Percentiles rank a stretch among this genome's conserved stretches.
Conservation (phyloP, 2,329 filamentous ascomycete species). For the Metarhizium brunneum region DNA sequence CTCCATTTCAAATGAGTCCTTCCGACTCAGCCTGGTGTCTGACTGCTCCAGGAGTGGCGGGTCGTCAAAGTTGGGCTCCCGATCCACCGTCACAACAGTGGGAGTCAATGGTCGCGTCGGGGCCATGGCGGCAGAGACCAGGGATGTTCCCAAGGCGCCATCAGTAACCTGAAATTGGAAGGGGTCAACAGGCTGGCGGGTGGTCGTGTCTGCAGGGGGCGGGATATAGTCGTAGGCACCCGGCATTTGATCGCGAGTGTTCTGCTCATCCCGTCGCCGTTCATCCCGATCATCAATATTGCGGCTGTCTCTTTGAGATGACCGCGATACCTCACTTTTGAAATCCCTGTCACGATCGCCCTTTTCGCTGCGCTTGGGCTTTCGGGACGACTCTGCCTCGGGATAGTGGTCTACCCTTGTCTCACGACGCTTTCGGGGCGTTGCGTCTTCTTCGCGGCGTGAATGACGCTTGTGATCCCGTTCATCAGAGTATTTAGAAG, state of each 20-base stretch:
- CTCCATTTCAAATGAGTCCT: constrained; percentile 39
- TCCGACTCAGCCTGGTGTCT: constrained; percentile 35
- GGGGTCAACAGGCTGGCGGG: constrained; percentile 34
- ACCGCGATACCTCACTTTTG: constrained; percentile 15
- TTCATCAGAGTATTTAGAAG: constrained; percentile 20
- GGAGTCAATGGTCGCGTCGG: constrained; percentile 35
- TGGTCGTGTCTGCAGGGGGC: background rate
- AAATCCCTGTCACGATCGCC: constrained; percentile 19
- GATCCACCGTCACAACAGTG: constrained; percentile 42
- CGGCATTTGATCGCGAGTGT: constrained; percentile 15
- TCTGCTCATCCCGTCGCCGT: constrained; percentile 18
- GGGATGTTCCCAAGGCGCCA: constrained; percentile 23
- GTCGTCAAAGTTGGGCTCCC: constrained; percentile 40
- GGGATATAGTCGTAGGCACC: background rate
- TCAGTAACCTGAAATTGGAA: constrained; percentile 49
- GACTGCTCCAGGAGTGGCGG: constrained; percentile 17
- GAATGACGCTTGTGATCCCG: constrained; percentile 19
- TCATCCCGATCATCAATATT: constrained; percentile 17
- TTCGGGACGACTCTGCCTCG: constrained; percentile 13
- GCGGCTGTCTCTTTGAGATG: constrained; percentile 14
- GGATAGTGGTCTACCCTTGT: constrained; percentile 14
- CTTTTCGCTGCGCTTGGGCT: constrained; percentile 14
- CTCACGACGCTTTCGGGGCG: constrained; percentile 19
- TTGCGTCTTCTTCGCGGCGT: constrained; percentile 23
- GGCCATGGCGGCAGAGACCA: background rate